Base-by-base conservation (phyloP, 768 basidiomycete species). In the Tulasnella calospora region DNA sequence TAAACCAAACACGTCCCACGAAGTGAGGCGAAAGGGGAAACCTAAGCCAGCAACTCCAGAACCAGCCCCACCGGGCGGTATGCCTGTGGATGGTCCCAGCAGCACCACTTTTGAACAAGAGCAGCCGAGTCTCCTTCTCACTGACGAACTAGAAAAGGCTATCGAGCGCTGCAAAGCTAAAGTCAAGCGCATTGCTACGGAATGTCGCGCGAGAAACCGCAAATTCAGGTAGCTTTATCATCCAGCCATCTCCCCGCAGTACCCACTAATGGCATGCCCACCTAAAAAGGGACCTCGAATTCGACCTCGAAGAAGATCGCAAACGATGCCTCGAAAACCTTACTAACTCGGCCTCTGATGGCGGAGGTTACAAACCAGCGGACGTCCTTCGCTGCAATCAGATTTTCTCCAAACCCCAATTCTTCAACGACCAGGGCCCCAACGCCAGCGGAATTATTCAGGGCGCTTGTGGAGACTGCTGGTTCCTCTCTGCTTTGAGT, bases 401-500 rank as follows among this genome's bases (percentile, higher is more conserved):
- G 55, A 87, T 89, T 15, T 89, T 89, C 77, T 85, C 88, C 12
- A 85, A 88, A 0, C 88, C 89, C 0, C 81, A 84, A 12, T 90
- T 90, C 81, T 88, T 87, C 82, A 80, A 86, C 41, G 85, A 86
- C 76, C 61, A 67, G 27, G 61, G 86, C 9, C 83, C 86, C 5
- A 82, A 84, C 73, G 85, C 86, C 2, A 86, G 84, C 38, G 87
- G 88, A 79, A 86, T 88, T 27, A 84, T 85, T 4, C 89, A 89
- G 82, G 89, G 89, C 9, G 80, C 47, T 4, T 79, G 89, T n/a
- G 88, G 87, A 0, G 86, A 89, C 80, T 89, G 89, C 79, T 89
- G 88, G 86, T 87, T 90, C 81, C 81, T 89, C 12, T 87, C 86
- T 9, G 89, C 88, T 1, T 80, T 89, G 72, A 86, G 88, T 8